Evolutionary conservation across 208 protist genomes (phyloP), one percentile per base, ranked within the genome.

Genomic region (Novymonas esmeraldas): DNA sequence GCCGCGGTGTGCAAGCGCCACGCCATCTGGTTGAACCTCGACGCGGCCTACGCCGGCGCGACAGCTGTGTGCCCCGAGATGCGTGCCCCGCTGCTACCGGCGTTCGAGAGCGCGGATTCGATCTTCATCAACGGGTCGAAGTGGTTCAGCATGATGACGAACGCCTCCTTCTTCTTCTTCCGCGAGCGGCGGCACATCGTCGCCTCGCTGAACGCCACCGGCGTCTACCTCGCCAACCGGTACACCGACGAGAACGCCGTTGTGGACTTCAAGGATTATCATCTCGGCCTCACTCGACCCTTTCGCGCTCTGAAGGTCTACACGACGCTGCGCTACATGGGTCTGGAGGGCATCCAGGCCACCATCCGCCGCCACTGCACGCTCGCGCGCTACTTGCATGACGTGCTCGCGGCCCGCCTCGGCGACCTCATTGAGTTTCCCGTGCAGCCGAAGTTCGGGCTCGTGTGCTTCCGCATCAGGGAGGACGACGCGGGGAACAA

Each of bases 271-370:
- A 81, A 85, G 64, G 79, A 92, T 56, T 93, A 86, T 62, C 84
- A 86, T n/a, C 63, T 93, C 9, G 81, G 84, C 28, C 73, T 88
- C 51, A 80, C 77, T 0, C 75, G 87, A 0, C 78, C 75, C 7
- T 93, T 91, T 68, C 78, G 84, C 26, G 74, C 85, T 1, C 60
- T 91, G 48, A 90, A 84, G 63, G 67, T 89, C 22, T 93, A 82
- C 70, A 84, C 83, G 16, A 79, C 79, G 9, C 51, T 93, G 55
- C 64, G 70, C 11, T 76, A 62, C 52, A 89, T 85, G 61, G 85
- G 87, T 2, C 42, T 86, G 2, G 64, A 82, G 45, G 85, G 81
- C 44, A 70, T 93, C 18, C 82, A 81, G 28, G 52, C 57, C 20
- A 79, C 74, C 20, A 80, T 87, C 29, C 78, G 81, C 10, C 67